Evolutionary conservation across 306 rosid genomes (phyloP).

Genomic region (Cucurbita pepo): DNA sequence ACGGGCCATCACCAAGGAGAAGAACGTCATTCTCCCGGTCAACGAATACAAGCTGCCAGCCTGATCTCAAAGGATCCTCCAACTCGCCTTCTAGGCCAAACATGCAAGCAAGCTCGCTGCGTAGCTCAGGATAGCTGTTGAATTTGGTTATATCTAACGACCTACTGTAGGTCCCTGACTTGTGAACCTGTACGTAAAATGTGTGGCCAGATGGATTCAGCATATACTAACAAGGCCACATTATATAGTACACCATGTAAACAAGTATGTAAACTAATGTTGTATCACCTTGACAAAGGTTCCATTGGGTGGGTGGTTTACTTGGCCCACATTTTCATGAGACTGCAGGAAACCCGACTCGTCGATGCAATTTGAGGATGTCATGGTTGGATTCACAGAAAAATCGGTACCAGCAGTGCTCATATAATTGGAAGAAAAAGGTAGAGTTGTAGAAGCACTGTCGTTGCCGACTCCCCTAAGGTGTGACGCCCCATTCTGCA

Average conservation of each 20-base stretch:
- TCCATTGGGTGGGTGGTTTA: slow-evolving; percentile 34
- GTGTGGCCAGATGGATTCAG: not conserved
- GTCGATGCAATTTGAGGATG: slow-evolving; percentile 46
- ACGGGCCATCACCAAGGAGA: slow-evolving; percentile 73
- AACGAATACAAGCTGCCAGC: slow-evolving; percentile 99
- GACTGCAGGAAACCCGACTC: slow-evolving; percentile 61
- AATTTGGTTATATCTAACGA: slow-evolving; percentile 58
- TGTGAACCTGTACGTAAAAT: slow-evolving; percentile 25
- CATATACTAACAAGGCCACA: not conserved
- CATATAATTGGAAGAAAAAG: slow-evolving; percentile 61
- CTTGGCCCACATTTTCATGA: slow-evolving; percentile 47
- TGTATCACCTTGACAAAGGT: slow-evolving; percentile 81
- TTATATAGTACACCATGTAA: not conserved
- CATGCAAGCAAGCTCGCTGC: slow-evolving; percentile 78
- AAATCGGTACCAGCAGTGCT: slow-evolving; percentile 37
- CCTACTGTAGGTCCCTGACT: slow-evolving; percentile 46
- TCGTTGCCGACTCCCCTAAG: slow-evolving; percentile 42
- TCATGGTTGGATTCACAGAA: slow-evolving; percentile 41
- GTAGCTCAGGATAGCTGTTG: slow-evolving; percentile 71
- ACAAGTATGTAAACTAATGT: not conserved
- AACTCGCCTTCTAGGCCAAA: slow-evolving; percentile 72
- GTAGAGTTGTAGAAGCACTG: slow-evolving; percentile 28
- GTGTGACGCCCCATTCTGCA: slow-evolving; percentile 58
- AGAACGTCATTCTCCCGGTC: slow-evolving; percentile 91
- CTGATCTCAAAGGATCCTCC: slow-evolving; percentile 96